phyloP scores from a whole-genome alignment of 1,284 basidiomycete genomes.

The Puccinia triticina region DNA sequence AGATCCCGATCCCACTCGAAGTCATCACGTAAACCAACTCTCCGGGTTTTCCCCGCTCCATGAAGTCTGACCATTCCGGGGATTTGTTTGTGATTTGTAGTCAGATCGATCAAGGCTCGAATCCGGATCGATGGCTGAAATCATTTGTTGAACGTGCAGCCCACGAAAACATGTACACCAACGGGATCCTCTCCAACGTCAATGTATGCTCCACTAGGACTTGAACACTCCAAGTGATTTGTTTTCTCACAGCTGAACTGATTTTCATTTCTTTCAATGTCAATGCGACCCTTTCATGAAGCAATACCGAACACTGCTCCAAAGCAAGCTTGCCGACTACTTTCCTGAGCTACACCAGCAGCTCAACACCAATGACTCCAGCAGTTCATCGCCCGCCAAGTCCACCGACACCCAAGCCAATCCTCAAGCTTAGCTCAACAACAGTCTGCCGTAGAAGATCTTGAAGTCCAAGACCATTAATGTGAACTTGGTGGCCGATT shows the following conservation, averaged over 20 bases:
- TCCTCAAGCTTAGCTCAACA: background rate
- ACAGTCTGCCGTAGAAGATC: too few species aligned
- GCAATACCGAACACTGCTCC: slow-evolving; percentile 28
- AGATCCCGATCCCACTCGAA: slow-evolving; percentile 47
- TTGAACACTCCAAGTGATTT: background rate
- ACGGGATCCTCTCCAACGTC: slow-evolving; percentile 42
- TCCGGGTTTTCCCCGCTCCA: background rate
- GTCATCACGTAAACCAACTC: slow-evolving; percentile 24
- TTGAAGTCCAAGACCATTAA: background rate
- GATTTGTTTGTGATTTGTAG: background rate
- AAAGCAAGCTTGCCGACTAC: slow-evolving; percentile 26
- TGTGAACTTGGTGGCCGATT: too few species aligned
- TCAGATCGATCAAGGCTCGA: slow-evolving; percentile 41
- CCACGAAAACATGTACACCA: slow-evolving; percentile 51
- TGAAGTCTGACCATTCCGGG: background rate
- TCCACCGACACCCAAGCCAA: background rate
- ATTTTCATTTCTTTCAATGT: background rate
- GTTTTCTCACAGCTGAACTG: background rate
- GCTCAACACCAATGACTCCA: background rate
- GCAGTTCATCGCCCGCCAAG: background rate
- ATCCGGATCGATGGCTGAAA: slow-evolving; percentile 49
- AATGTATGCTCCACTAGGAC: background rate
- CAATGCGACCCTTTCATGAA: background rate
- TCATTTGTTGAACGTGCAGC: slow-evolving; percentile 45
- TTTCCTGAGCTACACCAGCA: slow-evolving; percentile 39